Evolutionary conservation across 164 flowering plant genomes (phyloP).

Genomic region (Kingdonia uniflora): DNA sequence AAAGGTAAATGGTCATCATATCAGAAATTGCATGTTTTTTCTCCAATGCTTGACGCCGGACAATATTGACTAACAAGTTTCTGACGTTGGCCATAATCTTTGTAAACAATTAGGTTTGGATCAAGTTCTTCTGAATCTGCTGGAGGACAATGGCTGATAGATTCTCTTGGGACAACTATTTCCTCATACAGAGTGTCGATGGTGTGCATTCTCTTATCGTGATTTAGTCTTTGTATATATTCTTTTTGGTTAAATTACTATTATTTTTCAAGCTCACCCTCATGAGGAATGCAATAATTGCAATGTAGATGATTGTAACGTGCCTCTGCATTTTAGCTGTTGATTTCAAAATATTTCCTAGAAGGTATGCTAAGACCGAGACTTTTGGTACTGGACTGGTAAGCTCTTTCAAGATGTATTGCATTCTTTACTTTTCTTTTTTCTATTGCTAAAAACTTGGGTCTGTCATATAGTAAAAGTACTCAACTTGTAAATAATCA

Average conservation of each 20-base stretch:
- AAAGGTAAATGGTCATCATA: constrained; percentile 31
- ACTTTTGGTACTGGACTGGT: constrained; percentile 86
- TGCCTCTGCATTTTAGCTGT: constrained; percentile 90
- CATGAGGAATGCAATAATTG: constrained; percentile 13
- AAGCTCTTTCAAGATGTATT: constrained; percentile 14
- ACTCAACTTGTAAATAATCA: no score
- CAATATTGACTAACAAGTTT: no score
- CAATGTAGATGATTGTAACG: constrained; percentile 67
- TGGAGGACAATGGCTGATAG: constrained; percentile 13
- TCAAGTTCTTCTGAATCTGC: constrained; percentile 14
- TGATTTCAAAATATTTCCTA: constrained; percentile 83
- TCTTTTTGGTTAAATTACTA: constrained; percentile 4
- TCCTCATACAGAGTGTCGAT: constrained; percentile 66
- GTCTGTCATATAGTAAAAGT: no score
- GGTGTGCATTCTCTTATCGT: constrained; percentile 31
- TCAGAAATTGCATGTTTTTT: no score
- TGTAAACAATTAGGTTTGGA: constrained; percentile 23
- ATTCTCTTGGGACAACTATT: constrained; percentile 33
- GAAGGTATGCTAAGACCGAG: constrained; percentile 93
- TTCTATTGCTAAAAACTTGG: neutral
- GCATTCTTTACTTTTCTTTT: neutral
- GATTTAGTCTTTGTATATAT: neutral
- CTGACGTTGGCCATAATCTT: no score
- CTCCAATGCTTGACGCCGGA: no score
- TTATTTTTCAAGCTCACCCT: constrained; percentile 2